These are phyloP conservation scores for Ballota nigra DNA, from an alignment of 257 asterid genomes.

Conservation along the genomic window DNA sequence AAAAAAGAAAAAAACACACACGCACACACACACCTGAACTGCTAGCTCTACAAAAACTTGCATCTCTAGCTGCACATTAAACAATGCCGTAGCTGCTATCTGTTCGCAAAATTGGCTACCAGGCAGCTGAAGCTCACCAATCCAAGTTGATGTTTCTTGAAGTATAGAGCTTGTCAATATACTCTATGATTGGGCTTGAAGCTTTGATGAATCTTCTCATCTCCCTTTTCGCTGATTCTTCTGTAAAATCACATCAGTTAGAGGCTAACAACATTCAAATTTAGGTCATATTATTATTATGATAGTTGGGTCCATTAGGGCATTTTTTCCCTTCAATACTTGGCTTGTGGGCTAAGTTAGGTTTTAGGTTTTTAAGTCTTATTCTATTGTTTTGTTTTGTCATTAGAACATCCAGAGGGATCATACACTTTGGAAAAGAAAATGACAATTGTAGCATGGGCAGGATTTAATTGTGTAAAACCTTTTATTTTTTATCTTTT, in stretches of 20 bases:
- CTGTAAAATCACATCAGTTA: conserved; percentile 31
- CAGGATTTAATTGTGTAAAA: no score
- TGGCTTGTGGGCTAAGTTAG: no score
- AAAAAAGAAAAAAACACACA: neutral
- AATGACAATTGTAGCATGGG: no score
- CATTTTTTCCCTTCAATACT: no score
- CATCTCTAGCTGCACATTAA: conserved; percentile 1
- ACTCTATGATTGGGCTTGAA: conserved; percentile 60
- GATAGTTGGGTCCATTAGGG: no score
- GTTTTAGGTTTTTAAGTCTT: no score
- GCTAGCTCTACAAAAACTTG: conserved; percentile 10
- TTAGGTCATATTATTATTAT: no score
- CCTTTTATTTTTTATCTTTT: no score
- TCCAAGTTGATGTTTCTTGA: conserved; percentile 66
- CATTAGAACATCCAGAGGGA: no score
- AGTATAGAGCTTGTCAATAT: conserved; percentile 65
- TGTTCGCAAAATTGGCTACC: neutral
- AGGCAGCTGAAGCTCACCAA: conserved; percentile 46
- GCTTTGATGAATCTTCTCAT: conserved; percentile 71
- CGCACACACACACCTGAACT: neutral
- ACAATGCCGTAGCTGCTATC: neutral
- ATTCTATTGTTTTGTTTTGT: no score
- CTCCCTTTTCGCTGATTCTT: conserved; percentile 62
- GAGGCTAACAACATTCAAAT: neutral
- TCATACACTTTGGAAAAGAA: no score